Conservation (phyloP, 2,329 filamentous ascomycete species). For the Teratosphaeria viscida region DNA sequence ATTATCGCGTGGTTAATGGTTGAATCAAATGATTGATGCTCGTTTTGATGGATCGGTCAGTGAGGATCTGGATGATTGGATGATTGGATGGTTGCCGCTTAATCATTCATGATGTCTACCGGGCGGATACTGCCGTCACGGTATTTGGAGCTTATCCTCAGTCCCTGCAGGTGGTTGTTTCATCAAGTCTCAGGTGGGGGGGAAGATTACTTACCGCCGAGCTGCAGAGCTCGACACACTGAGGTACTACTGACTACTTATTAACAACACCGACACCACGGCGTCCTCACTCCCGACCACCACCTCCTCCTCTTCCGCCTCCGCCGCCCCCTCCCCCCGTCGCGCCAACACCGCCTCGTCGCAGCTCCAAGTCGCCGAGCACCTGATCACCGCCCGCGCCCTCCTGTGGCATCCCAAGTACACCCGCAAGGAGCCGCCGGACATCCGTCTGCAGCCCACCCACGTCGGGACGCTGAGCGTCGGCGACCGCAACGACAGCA, state of each 20-base stretch:
- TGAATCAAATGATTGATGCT: too few relatives aligned
- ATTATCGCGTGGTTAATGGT: too few relatives aligned
- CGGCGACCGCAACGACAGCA: slow-evolving; percentile 39
- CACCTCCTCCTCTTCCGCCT: background rate
- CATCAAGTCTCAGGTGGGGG: background rate
- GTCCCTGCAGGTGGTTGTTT: background rate
- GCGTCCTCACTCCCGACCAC: slow-evolving; percentile 1
- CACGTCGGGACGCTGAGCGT: slow-evolving; percentile 39
- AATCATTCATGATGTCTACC: background rate
- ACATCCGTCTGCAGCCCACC: slow-evolving; percentile 35
- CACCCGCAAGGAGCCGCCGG: slow-evolving; percentile 34
- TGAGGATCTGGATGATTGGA: too few relatives aligned
- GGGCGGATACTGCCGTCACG: background rate
- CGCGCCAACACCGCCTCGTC: slow-evolving; percentile 2
- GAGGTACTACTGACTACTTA: too few relatives aligned
- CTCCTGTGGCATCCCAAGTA: slow-evolving; percentile 42
- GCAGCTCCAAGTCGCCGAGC: slow-evolving; percentile 25
- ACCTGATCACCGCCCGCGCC: slow-evolving; percentile 39
- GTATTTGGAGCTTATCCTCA: background rate
- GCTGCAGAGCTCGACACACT: background rate
- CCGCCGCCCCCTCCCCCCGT: slow-evolving; percentile 1
- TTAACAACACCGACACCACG: background rate
- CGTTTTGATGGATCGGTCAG: too few relatives aligned
- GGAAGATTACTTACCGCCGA: background rate
- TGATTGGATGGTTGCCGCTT: too few relatives aligned